Base-by-base conservation (phyloP, 2,329 filamentous ascomycete species). In the Microcera coccophila region DNA sequence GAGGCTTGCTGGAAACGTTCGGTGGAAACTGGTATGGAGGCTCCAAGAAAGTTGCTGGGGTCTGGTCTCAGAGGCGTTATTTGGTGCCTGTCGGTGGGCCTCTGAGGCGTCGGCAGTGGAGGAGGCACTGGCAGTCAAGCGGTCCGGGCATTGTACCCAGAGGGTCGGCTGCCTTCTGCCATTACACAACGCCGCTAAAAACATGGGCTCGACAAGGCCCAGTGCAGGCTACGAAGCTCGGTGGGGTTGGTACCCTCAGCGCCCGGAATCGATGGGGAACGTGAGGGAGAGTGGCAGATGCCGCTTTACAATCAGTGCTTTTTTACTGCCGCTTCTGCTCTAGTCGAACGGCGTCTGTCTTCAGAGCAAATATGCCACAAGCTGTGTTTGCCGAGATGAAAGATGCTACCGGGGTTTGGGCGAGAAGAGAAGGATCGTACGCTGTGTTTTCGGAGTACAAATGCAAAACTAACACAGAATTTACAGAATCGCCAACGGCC, bases 291-390 rank as follows among this genome's bases (percentile, higher is more conserved):
- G 22, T 26, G 32, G 24, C 34, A 22, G 29, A 43, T 41, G 43
- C 39, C 50, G 39, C 50, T 43, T 44, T 49, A 37, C 24, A 50
- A 47, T 45, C 54, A 54, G 39, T 53, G 55, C 55, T 31, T 36
- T 44, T 35, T 26, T n/a, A n/a, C 7, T 26, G 22, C 49, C 53
- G 44, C 54, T 54, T 36, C 37, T 35, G 47, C 42, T 46, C 52
- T 54, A n/a, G n/a, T n/a, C n/a, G n/a, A n/a, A n/a, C n/a, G n/a
- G n/a, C n/a, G n/a, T n/a, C n/a, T n/a, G n/a, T n/a, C n/a, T n/a
- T n/a, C n/a, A n/a, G n/a, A n/a, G n/a, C n/a, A n/a, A n/a, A n/a
- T n/a, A n/a, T n/a, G n/a, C n/a, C n/a, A n/a, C n/a, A n/a, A n/a
- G n/a, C n/a, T n/a, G n/a, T n/a, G n/a, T n/a, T n/a, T n/a, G n/a